Base-by-base conservation (phyloP, 306 rosid species). In the Phaseolus lunatus region DNA sequence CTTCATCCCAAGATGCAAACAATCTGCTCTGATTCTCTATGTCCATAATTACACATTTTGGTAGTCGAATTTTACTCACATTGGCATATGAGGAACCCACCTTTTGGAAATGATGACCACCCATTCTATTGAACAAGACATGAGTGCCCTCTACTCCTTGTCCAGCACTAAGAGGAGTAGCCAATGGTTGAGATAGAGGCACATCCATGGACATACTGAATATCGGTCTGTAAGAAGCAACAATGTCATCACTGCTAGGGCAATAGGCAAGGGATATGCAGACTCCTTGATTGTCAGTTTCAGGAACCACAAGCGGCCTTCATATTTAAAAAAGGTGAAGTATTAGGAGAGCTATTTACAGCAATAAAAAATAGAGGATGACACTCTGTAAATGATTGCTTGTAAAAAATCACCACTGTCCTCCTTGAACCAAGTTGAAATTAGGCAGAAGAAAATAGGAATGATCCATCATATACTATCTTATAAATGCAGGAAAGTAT, bases 221-320 rank as follows among this genome's bases (percentile, higher is more conserved):
- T 82, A 72, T 92, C 52, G 98, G 98, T 72, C 98, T 96, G 80
- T 89, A 92, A 3, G 97, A 88, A 78, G 81, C 93, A 78, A 90
- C 96, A 70, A 89, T 68, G 78, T 92, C 96, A 58, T 86, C 91
- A 49, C 84, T 86, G 66, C 85, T 89, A n/a, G 90, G 83, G 82
- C 91, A 88, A 80, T 84, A 87, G 27, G 97, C 93, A 75, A 92
- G 88, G 37, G 97, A 95, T 78, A 91, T 95, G 77, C 98, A 95
- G 76, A 95, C 88, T 73, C 97, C 97, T 85, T 87, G 92, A 72
- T 85, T 82, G 39, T 81, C 84, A 1, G 91, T 85, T 80, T 82
- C 93, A 48, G 92, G 93, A 83, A 92, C 78, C 76, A 92, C 52
- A 76, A 71, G 81, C 2, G 96, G 96, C 96, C 98, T 95, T 61